Percentiles rank a stretch among this genome's conserved stretches.
Evolutionary conservation across 2,329 filamentous ascomycete species (phyloP).

Genomic region (Nectriaceae sp.): DNA sequence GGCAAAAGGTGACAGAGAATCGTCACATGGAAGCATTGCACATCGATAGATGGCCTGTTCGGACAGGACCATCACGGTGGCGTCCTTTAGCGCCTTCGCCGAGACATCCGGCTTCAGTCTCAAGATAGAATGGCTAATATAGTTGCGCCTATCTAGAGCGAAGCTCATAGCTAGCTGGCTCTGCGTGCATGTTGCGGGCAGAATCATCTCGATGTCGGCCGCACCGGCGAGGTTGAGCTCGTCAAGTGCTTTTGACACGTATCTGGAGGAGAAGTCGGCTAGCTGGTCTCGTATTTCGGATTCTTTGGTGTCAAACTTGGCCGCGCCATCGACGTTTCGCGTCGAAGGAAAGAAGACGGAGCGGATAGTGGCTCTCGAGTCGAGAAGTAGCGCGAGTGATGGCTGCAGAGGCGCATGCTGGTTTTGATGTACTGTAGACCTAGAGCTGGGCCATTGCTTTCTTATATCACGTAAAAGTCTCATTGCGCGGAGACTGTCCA

Average conservation of each 20-base stretch:
- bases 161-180: constrained; percentile 38
- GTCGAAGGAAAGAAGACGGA: not conserved
- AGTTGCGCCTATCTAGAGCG: constrained; percentile 19
- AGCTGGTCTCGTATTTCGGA: not conserved
- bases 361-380: not conserved
- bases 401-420: not conserved
- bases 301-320: not conserved
- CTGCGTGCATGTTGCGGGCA: constrained; percentile 36
- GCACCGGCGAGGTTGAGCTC: not conserved
- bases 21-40: constrained; percentile 34
- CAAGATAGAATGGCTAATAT: not conserved
- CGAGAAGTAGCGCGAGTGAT: not conserved
- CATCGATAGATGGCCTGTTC: constrained; percentile 35
- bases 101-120: constrained; percentile 24
- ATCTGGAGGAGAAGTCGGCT: not conserved
- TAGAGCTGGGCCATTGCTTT: not conserved
- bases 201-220: constrained; percentile 27
- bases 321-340: not conserved
- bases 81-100: constrained; percentile 21
- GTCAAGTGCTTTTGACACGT: not conserved
- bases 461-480: not conserved
- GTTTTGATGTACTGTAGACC: no score
- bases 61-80: constrained; percentile 26
- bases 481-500: not conserved
- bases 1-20: constrained; percentile 36